Evolutionary conservation across 1,284 basidiomycete genomes (phyloP), one percentile per base, ranked within the genome.

Genomic region (Trametes pubescens): DNA sequence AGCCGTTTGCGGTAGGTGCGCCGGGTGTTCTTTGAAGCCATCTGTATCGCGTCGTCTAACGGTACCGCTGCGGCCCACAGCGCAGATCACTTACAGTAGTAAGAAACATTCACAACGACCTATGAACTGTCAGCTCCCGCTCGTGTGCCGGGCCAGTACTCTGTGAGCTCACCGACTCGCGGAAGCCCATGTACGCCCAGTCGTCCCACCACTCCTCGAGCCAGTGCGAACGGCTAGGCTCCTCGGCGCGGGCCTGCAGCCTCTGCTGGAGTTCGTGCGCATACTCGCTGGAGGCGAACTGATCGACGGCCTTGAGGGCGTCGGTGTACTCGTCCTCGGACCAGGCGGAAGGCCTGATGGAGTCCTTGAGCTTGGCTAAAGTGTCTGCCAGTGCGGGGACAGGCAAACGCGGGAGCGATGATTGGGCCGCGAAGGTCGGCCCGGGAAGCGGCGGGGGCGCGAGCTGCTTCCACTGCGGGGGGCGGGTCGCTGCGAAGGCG

Each of bases 161-260:
- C 3, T 21, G 37, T 14, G 26, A 7, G 76, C 87, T 54, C 70
- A 92, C 91, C 59, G 92, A 90, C 70, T 93, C 92, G 51, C 92
- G 82, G 72, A 93, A 94, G 4, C 84, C 81, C 58, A 92, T 77
- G 70, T 94, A 94, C 1, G 76, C 90, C 26, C 75, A 75, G 70
- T 92, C 86, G 71, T 94, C 92, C 92, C 92, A 94, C 91, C 92
- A 94, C 61, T 89, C 82, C 70, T 94, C 92, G 16, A 94, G 77
- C 92, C 92, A 94, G 71, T 93, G 90, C 52, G 79, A 76, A 46
- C 77, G 64, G 3, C 53, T 67, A 5, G 73, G 83, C 64, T 83
- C 81, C 35, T 78, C 77, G 49, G 82, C 81, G 59, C 84, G 80
- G 59, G 82, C 74, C 57, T 84, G 71, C 60, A 94, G 77, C 38